Base-by-base conservation (phyloP, 352 stramenopile genomes). In the Globisporangium irregulare region DNA sequence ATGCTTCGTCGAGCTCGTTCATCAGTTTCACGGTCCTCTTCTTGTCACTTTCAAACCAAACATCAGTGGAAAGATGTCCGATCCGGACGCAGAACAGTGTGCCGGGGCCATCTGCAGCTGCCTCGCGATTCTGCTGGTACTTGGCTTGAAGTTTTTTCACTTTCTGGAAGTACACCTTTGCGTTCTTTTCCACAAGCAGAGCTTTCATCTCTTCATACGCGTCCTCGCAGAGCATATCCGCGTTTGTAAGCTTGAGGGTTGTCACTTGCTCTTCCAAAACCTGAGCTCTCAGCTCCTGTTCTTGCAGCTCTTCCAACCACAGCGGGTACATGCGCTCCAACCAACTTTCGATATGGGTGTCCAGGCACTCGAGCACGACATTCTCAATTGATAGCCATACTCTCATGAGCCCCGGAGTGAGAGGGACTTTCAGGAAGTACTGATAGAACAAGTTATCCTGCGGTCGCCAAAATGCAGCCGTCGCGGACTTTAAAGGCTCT, bases 241-340 rank as follows among this genome's bases (percentile, higher is more conserved):
- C 66, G 59, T 90, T 89, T 34, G 79, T 80, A n/a, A 87, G 64
- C 41, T 90, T 82, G 5, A 91, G 67, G 7, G 73, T 69, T 15
- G 73, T 64, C 48, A 89, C 50, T 50, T 92, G 82, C n/a, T 94
- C 83, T 53, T 92, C 73, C 5, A 92, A 62, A 29, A 91, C 69
- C 55, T 90, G 80, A 0, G 73, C 67, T 27, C 86, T 77, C 20
- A 92, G 70, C 41, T 91, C 85, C 70, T 84, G 79, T 14, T 91
- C 84, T 53, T 78, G 77, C 1, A 93, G 41, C 29, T 90, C 86
- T 54, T 89, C 80, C 29, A 91, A 81, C 87, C 87, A 95, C 15
- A 93, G 22, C 12, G 85, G 85, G 34, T 91, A 89, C 25, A 90
- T 79, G 36, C 73, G 72, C 48, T 90, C 82, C 0, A 95, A 69